phyloP scores from a whole-genome alignment of 2,329 filamentous ascomycete species.

The Claviceps africana region DNA sequence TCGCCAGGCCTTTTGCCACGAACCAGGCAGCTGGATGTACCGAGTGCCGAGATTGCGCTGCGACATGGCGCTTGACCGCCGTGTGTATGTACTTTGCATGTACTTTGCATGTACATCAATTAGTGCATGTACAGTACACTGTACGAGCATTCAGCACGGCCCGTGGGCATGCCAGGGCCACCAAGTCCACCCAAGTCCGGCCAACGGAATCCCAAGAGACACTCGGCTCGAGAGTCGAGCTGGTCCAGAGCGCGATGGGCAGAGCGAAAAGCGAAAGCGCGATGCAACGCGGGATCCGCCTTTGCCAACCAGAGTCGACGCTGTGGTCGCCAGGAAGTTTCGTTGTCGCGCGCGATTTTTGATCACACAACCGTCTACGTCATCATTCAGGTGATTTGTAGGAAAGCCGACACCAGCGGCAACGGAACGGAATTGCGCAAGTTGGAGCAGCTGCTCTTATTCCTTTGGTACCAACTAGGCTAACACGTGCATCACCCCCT shows the following conservation, averaged over 20 bases:
- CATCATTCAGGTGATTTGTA: neutral
- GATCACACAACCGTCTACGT: neutral
- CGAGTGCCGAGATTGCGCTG: neutral
- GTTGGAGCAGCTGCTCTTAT: neutral
- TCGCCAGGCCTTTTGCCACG: neutral
- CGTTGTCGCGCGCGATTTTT: neutral
- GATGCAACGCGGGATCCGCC: neutral
- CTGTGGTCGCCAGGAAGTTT: neutral
- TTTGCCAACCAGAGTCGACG: neutral
- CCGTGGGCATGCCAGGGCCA: neutral
- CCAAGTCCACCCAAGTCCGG: neutral
- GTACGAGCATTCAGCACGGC: neutral
- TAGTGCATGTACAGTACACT: neutral
- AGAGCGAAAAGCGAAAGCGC: neutral
- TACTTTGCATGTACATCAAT: neutral
- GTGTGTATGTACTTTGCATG: too few relatives aligned
- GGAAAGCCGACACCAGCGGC: neutral
- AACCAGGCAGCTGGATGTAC: neutral
- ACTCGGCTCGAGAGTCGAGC: neutral
- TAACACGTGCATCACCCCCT: too few relatives aligned
- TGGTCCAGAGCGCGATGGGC: neutral
- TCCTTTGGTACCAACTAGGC: neutral
- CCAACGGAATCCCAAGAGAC: neutral
- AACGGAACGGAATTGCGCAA: neutral
- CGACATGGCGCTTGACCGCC: neutral